Percentiles rank a stretch among this genome's conserved stretches.
Conservation (phyloP, 2,329 filamentous ascomycete species). For the Colletotrichum sansevieriae region DNA sequence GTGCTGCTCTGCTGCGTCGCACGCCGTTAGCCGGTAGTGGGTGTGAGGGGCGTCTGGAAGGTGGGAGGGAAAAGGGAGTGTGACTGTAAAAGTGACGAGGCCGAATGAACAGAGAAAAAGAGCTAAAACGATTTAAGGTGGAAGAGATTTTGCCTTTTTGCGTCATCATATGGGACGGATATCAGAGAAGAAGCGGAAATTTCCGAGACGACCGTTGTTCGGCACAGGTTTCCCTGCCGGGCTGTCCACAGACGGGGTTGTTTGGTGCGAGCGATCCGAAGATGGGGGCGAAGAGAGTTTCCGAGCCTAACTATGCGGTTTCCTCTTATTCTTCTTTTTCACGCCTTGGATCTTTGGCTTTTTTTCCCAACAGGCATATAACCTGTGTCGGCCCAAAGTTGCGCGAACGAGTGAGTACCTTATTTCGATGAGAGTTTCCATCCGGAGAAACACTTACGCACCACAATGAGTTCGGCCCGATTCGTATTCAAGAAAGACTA, state of each 20-base stretch:
- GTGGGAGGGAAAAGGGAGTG: slow-evolving; percentile 12
- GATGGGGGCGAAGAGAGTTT: slow-evolving; percentile 16
- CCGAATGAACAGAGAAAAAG: not conserved
- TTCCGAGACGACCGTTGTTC: slow-evolving; percentile 37
- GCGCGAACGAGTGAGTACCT: slow-evolving; percentile 18
- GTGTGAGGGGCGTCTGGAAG: not conserved
- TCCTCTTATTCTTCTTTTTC: too few species aligned
- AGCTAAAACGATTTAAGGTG: slow-evolving; percentile 34
- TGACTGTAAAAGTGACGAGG: not conserved
- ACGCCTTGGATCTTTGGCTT: not conserved
- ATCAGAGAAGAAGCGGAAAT: not conserved
- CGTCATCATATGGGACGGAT: slow-evolving; percentile 35
- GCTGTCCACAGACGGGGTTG: not conserved
- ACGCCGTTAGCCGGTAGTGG: not conserved
- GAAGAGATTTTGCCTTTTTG: slow-evolving; percentile 8
- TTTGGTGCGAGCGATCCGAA: slow-evolving; percentile 31
- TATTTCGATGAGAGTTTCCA: slow-evolving; percentile 22
- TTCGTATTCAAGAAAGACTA: slow-evolving; percentile 6
- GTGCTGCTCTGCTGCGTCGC: not conserved
- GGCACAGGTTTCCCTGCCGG: slow-evolving; percentile 27
- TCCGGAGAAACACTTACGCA: slow-evolving; percentile 12
- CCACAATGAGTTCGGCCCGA: not conserved
- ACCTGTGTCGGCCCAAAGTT: slow-evolving; percentile 10
- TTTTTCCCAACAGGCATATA: not conserved
- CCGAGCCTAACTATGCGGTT: slow-evolving; percentile 24